These are phyloP conservation scores for Solanum rostratum DNA, from an alignment of 257 asterid genomes.

Conservation along the genomic window DNA sequence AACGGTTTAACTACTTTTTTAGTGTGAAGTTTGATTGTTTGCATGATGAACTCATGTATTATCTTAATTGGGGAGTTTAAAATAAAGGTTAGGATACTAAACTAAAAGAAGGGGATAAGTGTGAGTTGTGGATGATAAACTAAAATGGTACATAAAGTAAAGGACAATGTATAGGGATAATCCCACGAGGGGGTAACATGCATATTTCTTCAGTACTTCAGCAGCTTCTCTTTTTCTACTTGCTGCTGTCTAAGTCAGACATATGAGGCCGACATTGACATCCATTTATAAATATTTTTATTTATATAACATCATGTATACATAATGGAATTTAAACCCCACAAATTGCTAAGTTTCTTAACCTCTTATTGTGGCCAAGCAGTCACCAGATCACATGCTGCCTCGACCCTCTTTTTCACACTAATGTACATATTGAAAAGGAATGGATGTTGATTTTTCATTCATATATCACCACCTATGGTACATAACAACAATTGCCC, in stretches of 20 bases:
- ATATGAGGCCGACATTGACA: slow-evolving; percentile 16
- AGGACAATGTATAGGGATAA: slow-evolving; percentile 9
- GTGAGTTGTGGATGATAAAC: slow-evolving; percentile 13
- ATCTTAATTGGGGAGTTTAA: not conserved
- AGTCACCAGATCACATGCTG: slow-evolving; percentile 74
- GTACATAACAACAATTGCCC: not conserved
- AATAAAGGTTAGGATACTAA: too few species aligned
- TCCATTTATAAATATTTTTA: not conserved
- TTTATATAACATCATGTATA: not conserved
- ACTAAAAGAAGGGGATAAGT: not conserved
- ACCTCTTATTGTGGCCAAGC: slow-evolving; percentile 41
- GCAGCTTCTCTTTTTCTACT: slow-evolving; percentile 3
- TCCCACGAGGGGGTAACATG: slow-evolving; percentile 77
- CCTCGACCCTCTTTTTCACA: slow-evolving; percentile 33
- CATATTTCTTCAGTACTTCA: slow-evolving; percentile 6
- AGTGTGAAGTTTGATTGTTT: not conserved
- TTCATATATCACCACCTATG: not conserved
- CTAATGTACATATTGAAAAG: not conserved
- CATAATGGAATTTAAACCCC: slow-evolving; percentile 23
- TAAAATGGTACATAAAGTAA: slow-evolving; percentile 15
- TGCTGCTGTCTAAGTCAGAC: slow-evolving; percentile 9
- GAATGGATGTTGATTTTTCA: not conserved
- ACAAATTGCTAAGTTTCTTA: not conserved
- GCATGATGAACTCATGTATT: not conserved
- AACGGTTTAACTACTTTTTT: too few species aligned